Percentiles rank a stretch among this genome's conserved stretches.
Conservation (phyloP, 352 stramenopile species). For the Elongisporangium senticosum region DNA sequence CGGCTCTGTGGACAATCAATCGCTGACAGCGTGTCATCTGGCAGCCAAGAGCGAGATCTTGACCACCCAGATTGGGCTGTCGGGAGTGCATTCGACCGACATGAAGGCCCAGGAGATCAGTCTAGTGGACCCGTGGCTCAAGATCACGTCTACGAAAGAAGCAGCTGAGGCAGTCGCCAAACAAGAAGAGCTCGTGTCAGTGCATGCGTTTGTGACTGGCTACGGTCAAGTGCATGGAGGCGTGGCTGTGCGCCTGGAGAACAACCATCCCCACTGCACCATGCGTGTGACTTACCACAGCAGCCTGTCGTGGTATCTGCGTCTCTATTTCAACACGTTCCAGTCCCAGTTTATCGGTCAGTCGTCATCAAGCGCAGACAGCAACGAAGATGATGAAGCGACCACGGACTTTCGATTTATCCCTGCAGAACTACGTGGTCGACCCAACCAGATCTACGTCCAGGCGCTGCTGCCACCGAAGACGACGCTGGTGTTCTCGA, state of each 20-base stretch:
- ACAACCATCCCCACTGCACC: slow-evolving; percentile 39
- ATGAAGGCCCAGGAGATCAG: slow-evolving; percentile 5
- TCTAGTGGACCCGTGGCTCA: slow-evolving; percentile 11
- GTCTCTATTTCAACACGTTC: slow-evolving; percentile 76
- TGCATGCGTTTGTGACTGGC: slow-evolving; percentile 73
- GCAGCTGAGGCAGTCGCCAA: slow-evolving; percentile 1
- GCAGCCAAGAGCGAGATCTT: slow-evolving; percentile 29
- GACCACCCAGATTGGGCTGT: slow-evolving; percentile 12
- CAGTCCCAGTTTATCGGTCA: slow-evolving; percentile 11
- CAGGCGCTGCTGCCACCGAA: slow-evolving; percentile 44
- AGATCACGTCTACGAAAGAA: not conserved
- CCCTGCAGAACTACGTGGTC: slow-evolving; percentile 46
- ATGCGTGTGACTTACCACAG: slow-evolving; percentile 69
- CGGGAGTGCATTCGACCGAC: slow-evolving; percentile 12
- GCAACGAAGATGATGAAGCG: slow-evolving; percentile 10
- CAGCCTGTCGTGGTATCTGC: slow-evolving; percentile 76
- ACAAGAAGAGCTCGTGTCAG: slow-evolving; percentile 32
- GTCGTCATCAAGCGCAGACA: slow-evolving; percentile 1
- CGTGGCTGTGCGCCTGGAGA: slow-evolving; percentile 58
- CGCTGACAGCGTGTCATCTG: slow-evolving; percentile 33
- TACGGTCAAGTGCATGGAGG: slow-evolving; percentile 72
- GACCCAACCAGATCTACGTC: slow-evolving; percentile 56
- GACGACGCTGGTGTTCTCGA: slow-evolving; percentile 49
- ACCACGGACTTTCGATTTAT: slow-evolving; percentile 39
- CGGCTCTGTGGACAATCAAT: not conserved